Evolutionary conservation across 441 rosid genomes (phyloP), one percentile per base, ranked within the genome.

Genomic region (Pelargonium citronellum): DNA sequence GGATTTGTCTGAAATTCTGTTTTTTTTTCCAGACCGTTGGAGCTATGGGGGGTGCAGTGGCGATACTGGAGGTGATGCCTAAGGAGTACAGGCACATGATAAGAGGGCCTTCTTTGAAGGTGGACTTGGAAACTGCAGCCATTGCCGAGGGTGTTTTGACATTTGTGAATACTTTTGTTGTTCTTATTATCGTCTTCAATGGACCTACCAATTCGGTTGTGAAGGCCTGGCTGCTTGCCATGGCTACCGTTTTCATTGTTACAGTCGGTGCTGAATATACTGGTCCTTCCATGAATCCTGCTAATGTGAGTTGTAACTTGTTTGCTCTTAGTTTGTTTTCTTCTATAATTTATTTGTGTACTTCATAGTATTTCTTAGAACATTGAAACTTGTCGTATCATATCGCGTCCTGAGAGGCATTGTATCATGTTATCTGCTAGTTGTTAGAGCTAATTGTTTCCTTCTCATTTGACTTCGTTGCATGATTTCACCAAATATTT

Each of bases 41-140:
- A 64, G 92, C 97, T 46, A 89, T 79, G 51, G 92, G 86, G 10
- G 97, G 96, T 64, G 96, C 87, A 19, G 39, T 84, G 79, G 87
- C 91, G 4, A 79, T 90, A 61, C 74, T 80, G 86, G 88, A 87
- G 86, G 84, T 85, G 75, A 85, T 90, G 74, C 96, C 97, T 13
- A 76, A 55, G 17, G 79, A 86, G n/a, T 87, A 82, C 67, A 90
- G 81, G 73, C 76, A 85, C 69, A 83, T 83, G 95, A 75, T 91
- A 34, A 89, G 74, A 27, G 91, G 85, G 1, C 92, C 97, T 60
- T 66, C 85, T 11, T 73, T 84, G 76, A 82, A 83, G 81, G 87
- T 84, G 71, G 91, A 87, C 73, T 74, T 81, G 82, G 92, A 88
- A 62, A 79, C 81, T 27, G 95, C 92, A 73, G 97, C 96, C 61